Evolutionary conservation across 2,329 filamentous ascomycete genomes (phyloP).

Genomic region (Botryotinia globosa): DNA sequence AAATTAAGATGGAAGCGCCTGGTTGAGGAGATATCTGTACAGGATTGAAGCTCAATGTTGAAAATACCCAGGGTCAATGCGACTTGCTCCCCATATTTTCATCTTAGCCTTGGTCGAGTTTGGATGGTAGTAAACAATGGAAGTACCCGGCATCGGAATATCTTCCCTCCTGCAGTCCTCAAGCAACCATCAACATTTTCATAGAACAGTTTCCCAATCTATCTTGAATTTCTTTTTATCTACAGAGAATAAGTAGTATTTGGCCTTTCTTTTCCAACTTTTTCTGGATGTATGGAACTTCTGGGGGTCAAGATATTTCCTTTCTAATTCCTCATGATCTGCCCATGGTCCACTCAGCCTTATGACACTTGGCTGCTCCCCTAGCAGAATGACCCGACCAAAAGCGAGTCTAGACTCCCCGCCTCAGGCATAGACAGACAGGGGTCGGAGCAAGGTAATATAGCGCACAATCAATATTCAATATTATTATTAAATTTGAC

Average conservation of each 20-base stretch:
- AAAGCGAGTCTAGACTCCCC: not conserved
- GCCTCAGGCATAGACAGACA: constrained; percentile 5
- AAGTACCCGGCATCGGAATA: not conserved
- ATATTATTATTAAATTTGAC: not conserved
- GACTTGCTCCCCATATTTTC: not conserved
- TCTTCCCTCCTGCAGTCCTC: not conserved
- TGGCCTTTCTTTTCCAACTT: not conserved
- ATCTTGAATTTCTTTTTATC: not conserved
- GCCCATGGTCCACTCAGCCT: not conserved
- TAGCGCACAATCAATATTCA: not conserved
- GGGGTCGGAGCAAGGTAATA: constrained; percentile 4
- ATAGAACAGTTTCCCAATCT: not conserved
- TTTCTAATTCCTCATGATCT: not conserved
- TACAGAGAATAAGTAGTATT: not conserved
- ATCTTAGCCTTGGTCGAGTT: not conserved
- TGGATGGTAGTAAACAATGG: not conserved
- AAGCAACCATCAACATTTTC: not conserved
- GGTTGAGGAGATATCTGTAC: not conserved
- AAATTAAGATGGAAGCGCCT: not conserved
- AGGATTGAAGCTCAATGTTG: not conserved
- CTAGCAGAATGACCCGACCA: not conserved
- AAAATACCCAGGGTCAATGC: not conserved
- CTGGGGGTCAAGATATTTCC: not conserved
- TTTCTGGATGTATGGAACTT: not conserved
- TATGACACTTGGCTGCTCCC: not conserved